phyloP scores from a whole-genome alignment of 78 protist genomes.

The Paratrimastix pyriformis region DNA sequence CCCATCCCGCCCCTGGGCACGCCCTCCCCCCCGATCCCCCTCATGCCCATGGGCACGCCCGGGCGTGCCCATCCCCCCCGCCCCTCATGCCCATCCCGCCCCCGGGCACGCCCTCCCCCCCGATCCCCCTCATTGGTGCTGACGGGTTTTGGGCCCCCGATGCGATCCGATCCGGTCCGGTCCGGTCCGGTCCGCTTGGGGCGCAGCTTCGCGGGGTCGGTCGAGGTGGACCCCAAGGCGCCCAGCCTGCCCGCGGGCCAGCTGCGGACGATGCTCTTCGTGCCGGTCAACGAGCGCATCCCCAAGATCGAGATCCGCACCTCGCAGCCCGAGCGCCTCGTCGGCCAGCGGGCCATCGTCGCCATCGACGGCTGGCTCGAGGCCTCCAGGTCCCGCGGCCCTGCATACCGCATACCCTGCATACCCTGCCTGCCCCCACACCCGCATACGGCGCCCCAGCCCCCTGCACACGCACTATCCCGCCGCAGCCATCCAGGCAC shows the following conservation, averaged over 20 bases:
- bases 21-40: background rate
- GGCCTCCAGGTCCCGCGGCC: background rate
- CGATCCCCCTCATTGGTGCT: no score
- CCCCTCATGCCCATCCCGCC: background rate
- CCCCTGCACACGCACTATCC: no score
- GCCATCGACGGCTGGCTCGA: constrained; percentile 16
- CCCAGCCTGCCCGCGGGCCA: background rate
- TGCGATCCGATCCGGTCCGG: no score
- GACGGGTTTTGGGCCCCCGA: no score
- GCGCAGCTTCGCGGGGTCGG: no score
- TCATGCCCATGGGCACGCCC: no score
- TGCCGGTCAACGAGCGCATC: background rate
- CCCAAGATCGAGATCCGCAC: background rate
- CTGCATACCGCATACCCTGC: no score
- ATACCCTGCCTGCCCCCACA: no score
- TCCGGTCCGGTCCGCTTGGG: no score
- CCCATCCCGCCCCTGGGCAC: background rate
- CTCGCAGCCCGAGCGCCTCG: background rate
- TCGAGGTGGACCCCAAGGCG: no score
- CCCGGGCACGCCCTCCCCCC: background rate
- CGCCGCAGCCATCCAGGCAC: no score
- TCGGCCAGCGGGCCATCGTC: constrained; percentile 11
- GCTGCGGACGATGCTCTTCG: background rate
- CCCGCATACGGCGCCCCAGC: no score
- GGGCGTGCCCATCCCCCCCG: background rate